A percentile compares a stretch with the other conserved stretches of the same genome.
Evolutionary conservation across 2,329 filamentous ascomycete species (phyloP).

Genomic region (Colletotrichum musae): DNA sequence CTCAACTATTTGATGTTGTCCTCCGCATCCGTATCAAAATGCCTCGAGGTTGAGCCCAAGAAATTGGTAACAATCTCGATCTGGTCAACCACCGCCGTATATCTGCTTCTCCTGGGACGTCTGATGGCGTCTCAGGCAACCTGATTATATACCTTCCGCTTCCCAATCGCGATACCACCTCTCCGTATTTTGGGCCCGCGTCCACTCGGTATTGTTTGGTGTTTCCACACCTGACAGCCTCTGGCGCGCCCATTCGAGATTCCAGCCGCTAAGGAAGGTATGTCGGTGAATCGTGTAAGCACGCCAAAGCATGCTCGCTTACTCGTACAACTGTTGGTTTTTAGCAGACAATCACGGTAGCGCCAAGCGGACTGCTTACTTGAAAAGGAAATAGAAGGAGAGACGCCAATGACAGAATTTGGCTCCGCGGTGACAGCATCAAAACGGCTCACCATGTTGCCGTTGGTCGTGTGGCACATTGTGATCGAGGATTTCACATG

Average conservation of each 20-base stretch:
- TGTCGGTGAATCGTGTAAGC: not conserved
- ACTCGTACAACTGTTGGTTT: constrained; percentile 31
- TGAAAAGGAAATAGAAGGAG: constrained; percentile 18
- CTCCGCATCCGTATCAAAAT: constrained; percentile 23
- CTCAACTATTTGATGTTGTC: constrained; percentile 21
- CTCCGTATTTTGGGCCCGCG: no score
- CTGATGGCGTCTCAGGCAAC: not conserved
- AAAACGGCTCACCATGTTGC: not conserved
- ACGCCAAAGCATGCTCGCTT: not conserved
- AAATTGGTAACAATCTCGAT: not conserved
- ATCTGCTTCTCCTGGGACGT: not conserved
- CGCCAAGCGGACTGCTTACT: not conserved
- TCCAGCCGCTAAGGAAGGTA: not conserved
- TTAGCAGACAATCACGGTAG: not conserved
- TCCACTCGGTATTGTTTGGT: no score
- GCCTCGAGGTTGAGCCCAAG: constrained; percentile 3
- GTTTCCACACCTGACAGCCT: no score
- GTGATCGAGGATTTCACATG: not conserved
- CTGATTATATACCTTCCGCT: not conserved
- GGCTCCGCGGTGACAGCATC: not conserved
- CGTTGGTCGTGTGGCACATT: not conserved
- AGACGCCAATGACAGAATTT: not conserved
- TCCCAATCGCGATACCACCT: not conserved
- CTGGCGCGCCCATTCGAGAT: no score
- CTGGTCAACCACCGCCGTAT: not conserved